phyloP scores from a whole-genome alignment of 257 asterid species.

The Solanum paucissectum region DNA sequence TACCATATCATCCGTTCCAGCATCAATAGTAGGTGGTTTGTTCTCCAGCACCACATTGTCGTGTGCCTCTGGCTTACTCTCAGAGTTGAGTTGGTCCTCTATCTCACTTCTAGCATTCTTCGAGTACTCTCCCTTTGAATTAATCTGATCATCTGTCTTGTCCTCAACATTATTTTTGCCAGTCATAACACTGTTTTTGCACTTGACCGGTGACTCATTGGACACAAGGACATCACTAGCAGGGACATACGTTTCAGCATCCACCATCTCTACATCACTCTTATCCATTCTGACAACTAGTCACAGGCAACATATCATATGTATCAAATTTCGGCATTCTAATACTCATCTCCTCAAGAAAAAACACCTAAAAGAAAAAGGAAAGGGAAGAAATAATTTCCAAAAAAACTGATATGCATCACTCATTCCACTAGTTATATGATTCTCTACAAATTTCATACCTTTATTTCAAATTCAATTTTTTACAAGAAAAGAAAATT shows the following conservation, averaged over 20 bases:
- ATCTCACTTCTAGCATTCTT: conserved; percentile 4
- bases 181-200: background rate
- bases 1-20: conserved; percentile 5
- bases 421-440: background rate
- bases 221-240: background rate
- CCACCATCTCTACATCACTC: conserved; percentile 43
- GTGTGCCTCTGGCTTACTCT: background rate
- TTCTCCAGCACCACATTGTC: conserved; percentile 6
- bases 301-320: background rate
- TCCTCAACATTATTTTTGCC: background rate
- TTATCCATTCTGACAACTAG: conserved; percentile 32
- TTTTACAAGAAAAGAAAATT: too few relatives aligned
- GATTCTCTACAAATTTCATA: too few relatives aligned
- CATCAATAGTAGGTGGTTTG: conserved; percentile 13
- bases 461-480: too few relatives aligned
- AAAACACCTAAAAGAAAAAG: too few relatives aligned
- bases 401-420: background rate
- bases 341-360: background rate
- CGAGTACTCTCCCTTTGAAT: background rate
- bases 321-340: background rate
- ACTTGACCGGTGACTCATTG: background rate
- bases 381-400: background rate
- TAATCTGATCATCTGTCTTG: conserved; percentile 12
- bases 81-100: conserved; percentile 2
- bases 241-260: conserved; percentile 17